phyloP scores from a whole-genome alignment of 306 rosid species.

The Citrullus colocynthis region DNA sequence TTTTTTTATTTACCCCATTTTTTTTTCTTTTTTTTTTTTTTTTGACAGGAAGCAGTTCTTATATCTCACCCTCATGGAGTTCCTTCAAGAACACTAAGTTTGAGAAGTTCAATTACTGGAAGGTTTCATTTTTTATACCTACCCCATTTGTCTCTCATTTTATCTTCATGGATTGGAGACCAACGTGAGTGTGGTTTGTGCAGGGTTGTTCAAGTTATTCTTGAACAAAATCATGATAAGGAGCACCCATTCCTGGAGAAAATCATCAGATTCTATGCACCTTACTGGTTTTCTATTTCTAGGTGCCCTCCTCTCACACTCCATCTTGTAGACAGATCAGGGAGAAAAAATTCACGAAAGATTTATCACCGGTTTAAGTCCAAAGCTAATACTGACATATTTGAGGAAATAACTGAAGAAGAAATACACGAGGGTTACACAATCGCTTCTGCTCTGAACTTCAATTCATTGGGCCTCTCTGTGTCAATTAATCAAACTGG shows the following conservation, averaged over 20 bases:
- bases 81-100: slow-evolving; percentile 63
- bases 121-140: slow-evolving; percentile 39
- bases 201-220: slow-evolving; percentile 86
- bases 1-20: slow-evolving; percentile 6
- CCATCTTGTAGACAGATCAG: slow-evolving; percentile 51
- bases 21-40: not conserved
- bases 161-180: slow-evolving; percentile 3
- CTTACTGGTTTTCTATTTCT: slow-evolving; percentile 71
- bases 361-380: slow-evolving; percentile 33
- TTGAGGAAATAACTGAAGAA: slow-evolving; percentile 83
- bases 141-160: slow-evolving; percentile 1
- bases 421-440: slow-evolving; percentile 72
- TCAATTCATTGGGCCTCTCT: slow-evolving; percentile 62
- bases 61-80: slow-evolving; percentile 64
- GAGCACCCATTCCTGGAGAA: slow-evolving; percentile 51
- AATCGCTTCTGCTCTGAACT: slow-evolving; percentile 70
- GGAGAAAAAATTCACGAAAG: slow-evolving; percentile 38
- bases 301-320: slow-evolving; percentile 80
- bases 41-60: slow-evolving; percentile 75
- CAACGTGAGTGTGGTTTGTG: slow-evolving; percentile 23
- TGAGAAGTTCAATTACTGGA: slow-evolving; percentile 93
- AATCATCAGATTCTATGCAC: slow-evolving; percentile 71
- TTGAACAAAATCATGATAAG: slow-evolving; percentile 58
- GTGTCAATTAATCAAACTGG: slow-evolving; percentile 59
- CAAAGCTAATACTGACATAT: slow-evolving; percentile 33